Evolutionary conservation across 257 asterid species (phyloP).

Genomic region (Paulownia fortunei): DNA sequence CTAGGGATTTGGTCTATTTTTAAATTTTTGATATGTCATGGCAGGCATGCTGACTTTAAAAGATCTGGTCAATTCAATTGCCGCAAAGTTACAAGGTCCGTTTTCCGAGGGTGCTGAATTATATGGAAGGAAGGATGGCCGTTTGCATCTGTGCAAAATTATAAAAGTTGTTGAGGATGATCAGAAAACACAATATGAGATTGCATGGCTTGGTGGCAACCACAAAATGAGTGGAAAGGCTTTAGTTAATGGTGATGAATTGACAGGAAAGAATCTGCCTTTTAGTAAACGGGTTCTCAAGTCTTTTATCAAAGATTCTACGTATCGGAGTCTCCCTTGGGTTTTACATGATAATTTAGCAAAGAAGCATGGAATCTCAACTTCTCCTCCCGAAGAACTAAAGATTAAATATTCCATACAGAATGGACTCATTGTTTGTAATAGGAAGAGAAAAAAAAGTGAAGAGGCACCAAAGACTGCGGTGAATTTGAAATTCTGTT

Average conservation of each 20-base stretch:
- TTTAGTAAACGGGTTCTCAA: conserved; percentile 78
- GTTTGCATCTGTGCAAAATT: conserved; percentile 68
- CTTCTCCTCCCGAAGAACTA: conserved; percentile 66
- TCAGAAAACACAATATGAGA: conserved; percentile 61
- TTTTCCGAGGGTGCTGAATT: conserved; percentile 70
- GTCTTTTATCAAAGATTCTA: conserved; percentile 88
- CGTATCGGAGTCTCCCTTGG: conserved; percentile 89
- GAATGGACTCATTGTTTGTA: conserved; percentile 71
- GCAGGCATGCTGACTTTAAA: conserved; percentile 86
- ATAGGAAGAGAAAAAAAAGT: conserved; percentile 73
- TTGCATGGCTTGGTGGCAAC: conserved; percentile 79
- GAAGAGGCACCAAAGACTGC: conserved; percentile 56
- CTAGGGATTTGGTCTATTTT: conserved; percentile 19
- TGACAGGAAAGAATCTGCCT: conserved; percentile 66
- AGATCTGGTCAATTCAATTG: conserved; percentile 75
- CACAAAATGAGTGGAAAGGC: conserved; percentile 57
- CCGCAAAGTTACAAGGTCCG: conserved; percentile 76
- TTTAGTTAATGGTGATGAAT: conserved; percentile 61
- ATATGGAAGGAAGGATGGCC: conserved; percentile 74
- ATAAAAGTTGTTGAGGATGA: conserved; percentile 62
- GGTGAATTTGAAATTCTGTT: conserved; percentile 48
- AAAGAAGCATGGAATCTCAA: conserved; percentile 73
- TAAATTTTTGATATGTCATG: conserved; percentile 18
- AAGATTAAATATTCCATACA: conserved; percentile 51
- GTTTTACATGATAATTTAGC: conserved; percentile 86